Evolutionary conservation across 2,329 filamentous ascomycete species (phyloP).

Genomic region (Botrytis byssoidea): DNA sequence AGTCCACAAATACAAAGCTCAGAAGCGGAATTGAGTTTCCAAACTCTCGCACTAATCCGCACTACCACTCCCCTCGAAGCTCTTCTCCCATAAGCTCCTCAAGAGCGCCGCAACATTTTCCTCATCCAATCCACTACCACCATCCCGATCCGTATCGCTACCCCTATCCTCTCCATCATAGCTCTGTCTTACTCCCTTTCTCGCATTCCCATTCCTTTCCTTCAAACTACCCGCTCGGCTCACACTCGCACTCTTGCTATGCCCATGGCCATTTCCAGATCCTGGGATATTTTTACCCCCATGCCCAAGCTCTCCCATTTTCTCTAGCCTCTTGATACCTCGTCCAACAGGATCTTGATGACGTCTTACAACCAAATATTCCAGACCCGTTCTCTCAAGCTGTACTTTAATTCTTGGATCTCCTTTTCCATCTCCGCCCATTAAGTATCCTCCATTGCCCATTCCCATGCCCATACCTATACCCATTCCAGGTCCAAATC

Average conservation of each 20-base stretch:
- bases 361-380: constrained; percentile 71
- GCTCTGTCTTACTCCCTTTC: constrained; percentile 44
- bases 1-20: background rate
- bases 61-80: constrained; percentile 53
- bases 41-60: constrained; percentile 30
- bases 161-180: constrained; percentile 36
- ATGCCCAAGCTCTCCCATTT: constrained; percentile 50
- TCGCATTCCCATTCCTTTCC: constrained; percentile 15
- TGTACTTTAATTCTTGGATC: constrained; percentile 64
- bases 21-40: background rate
- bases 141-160: constrained; percentile 31
- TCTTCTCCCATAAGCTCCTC: constrained; percentile 62
- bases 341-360: constrained; percentile 69
- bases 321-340: constrained; percentile 55
- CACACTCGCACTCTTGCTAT: constrained; percentile 23
- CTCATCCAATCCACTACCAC: constrained; percentile 35
- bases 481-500: constrained; percentile 6
- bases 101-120: constrained; percentile 50
- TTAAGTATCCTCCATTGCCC: constrained; percentile 30
- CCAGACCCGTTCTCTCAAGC: constrained; percentile 67
- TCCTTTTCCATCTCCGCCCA: constrained; percentile 45
- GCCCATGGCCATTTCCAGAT: constrained; percentile 33
- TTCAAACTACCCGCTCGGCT: constrained; percentile 27
- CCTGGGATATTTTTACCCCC: constrained; percentile 51
- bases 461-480: background rate